phyloP scores from a whole-genome alignment of 345 rosid genomes.

The Eutrema yunnanense region DNA sequence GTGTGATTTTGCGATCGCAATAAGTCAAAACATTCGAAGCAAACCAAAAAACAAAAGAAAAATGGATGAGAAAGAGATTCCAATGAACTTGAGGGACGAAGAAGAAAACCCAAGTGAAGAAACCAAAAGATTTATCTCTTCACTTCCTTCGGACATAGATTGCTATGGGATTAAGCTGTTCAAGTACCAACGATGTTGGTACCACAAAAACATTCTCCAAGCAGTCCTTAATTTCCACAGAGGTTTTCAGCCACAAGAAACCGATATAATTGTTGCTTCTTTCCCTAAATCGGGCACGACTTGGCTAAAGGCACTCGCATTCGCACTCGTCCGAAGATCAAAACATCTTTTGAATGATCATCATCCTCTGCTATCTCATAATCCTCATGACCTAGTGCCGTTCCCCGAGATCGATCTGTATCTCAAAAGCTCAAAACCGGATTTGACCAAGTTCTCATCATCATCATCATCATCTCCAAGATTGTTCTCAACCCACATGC shows the following conservation, averaged over 20 bases:
- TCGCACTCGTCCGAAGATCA: conserved; percentile 28
- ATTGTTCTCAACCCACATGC: conserved; percentile 22
- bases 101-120: too few species aligned
- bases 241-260: conserved; percentile 20
- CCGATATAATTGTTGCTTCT: conserved; percentile 41
- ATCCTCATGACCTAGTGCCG: conserved; percentile 19
- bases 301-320: conserved; percentile 46
- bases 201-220: background rate
- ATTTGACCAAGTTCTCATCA: background rate
- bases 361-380: conserved; percentile 29
- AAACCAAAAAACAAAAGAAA: background rate
- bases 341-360: background rate
- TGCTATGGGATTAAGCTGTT: conserved; percentile 21
- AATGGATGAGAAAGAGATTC: too few species aligned
- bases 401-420: background rate
- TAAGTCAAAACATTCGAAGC: too few species aligned
- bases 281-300: conserved; percentile 55
- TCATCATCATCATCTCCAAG: conserved; percentile 7
- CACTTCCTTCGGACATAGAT: conserved; percentile 31
- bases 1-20: too few species aligned
- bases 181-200: conserved; percentile 37
- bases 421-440: background rate
- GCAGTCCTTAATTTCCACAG: conserved; percentile 28
- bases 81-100: too few species aligned
- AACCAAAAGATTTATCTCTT: background rate